These are phyloP conservation scores for Stagonosporopsis chrysanthemi DNA, from an alignment of 2,329 filamentous ascomycete genomes.

Conservation along the genomic window DNA sequence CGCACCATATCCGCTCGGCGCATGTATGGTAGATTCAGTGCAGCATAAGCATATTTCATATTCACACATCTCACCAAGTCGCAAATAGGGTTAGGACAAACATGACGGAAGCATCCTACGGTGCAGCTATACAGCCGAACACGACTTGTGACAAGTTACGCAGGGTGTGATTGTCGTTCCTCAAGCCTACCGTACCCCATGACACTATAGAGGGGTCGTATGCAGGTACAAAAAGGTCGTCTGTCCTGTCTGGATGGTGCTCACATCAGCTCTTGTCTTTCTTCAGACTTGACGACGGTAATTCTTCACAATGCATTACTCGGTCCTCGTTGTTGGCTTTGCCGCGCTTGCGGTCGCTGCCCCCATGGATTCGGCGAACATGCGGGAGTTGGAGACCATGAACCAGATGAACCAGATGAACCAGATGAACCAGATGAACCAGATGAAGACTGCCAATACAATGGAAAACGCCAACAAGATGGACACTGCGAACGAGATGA, in stretches of 20 bases:
- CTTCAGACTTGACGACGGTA: not conserved
- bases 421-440: not conserved
- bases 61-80: not conserved
- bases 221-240: slow-evolving; percentile 4
- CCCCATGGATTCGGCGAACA: slow-evolving; percentile 14
- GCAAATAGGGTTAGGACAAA: not conserved
- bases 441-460: not conserved
- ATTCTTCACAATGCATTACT: slow-evolving; percentile 25
- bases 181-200: slow-evolving; percentile 13
- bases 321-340: slow-evolving; percentile 22
- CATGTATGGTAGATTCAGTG: not conserved
- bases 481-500: not conserved
- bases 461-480: not conserved
- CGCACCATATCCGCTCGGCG: not conserved
- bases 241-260: not conserved
- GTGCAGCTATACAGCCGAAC: not conserved
- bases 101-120: not conserved
- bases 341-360: slow-evolving; percentile 17
- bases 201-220: not conserved
- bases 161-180: slow-evolving; percentile 1
- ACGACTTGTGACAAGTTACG: not conserved
- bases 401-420: not conserved
- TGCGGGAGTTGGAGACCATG: not conserved
- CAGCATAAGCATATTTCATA: not conserved
- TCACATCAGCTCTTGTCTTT: not conserved